Evolutionary conservation across 2,329 filamentous ascomycete genomes (phyloP), one percentile per base, ranked within the genome.

Genomic region (Sporothrix luriei): DNA sequence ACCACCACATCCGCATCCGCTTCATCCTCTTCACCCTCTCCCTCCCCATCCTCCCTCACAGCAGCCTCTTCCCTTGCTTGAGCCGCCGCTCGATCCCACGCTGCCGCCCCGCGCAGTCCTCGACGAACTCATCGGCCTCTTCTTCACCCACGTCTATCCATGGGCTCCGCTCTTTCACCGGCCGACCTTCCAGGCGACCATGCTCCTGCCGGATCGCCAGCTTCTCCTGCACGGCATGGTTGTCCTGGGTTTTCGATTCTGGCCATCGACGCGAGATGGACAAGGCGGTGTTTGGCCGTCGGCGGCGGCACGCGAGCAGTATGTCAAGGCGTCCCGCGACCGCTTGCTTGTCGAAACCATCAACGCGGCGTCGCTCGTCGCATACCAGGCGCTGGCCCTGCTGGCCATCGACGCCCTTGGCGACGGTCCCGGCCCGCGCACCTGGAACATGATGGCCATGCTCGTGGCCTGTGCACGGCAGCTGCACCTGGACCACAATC

Each of bases 361-460:
- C 52, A 68, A 72, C 43, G 26, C 69, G 13, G 68, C 62, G n/a
- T 68, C 71, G 7, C 52, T 71, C 0, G 65, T 64, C 2, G 49
- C 70, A 11, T 66, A 49, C 13, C 71, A 72, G 52, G 71, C 71
- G 4, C 52, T 72, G 51, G 29, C 66, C 1, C 61, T 72, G 9
- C 29, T 72, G 43, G 71, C 71, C 5, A 13, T 72, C 4, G 71
- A 72, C 14, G 70, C 69, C 10, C 38, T 71, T 4, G 71, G 71
- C 66, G 29, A 68, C 3, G 71, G 71, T 0, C 71, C 71, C 1
- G 68, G 71, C 7, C 71, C 71, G 14, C 51, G 71, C 1, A 68
- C 70, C 7, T 72, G 71, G 71, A 72, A 71, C 55, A 54, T 72
- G 14, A 71, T 72, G 70, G 69, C 71, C 48, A 72, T 72, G 71